Evolutionary conservation across 768 basidiomycete genomes (phyloP).

Genomic region (Panaeolus cyanescens): DNA sequence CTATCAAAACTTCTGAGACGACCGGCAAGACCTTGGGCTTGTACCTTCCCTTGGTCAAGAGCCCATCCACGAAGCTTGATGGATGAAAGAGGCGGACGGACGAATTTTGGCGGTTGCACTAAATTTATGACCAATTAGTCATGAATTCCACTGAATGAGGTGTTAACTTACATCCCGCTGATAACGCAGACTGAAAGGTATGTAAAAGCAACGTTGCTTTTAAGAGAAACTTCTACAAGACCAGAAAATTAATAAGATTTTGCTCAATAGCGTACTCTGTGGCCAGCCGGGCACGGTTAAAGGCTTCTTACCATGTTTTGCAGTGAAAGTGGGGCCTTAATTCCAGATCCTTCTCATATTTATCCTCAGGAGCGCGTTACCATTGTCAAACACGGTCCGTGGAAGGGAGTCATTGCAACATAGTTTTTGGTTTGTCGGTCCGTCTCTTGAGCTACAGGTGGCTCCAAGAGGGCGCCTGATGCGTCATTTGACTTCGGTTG

Average conservation of each 20-base stretch:
- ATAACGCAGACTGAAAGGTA: not conserved
- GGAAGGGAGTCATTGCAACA: not conserved
- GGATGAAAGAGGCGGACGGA: not conserved
- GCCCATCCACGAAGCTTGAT: conserved; percentile 42
- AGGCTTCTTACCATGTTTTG: not conserved
- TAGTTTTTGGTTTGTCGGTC: not conserved
- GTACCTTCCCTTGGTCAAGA: conserved; percentile 38
- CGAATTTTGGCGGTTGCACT: not conserved
- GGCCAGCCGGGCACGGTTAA: too few species aligned
- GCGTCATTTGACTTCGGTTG: not conserved
- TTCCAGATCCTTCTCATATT: not conserved
- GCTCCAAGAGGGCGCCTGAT: not conserved
- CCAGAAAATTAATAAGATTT: not conserved
- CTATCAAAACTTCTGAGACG: conserved; percentile 41
- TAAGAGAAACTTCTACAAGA: not conserved
- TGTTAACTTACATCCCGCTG: not conserved
- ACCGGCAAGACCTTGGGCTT: conserved; percentile 41
- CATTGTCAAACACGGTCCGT: not conserved
- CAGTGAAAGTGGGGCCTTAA: not conserved
- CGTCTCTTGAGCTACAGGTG: not conserved
- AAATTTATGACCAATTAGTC: not conserved
- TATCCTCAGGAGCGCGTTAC: not conserved
- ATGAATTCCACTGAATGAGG: not conserved
- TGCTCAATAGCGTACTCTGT: too few species aligned
- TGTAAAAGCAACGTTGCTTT: not conserved